Evolutionary conservation across 306 rosid genomes (phyloP), one percentile per base, ranked within the genome.

Genomic region (Trifolium pratense): DNA sequence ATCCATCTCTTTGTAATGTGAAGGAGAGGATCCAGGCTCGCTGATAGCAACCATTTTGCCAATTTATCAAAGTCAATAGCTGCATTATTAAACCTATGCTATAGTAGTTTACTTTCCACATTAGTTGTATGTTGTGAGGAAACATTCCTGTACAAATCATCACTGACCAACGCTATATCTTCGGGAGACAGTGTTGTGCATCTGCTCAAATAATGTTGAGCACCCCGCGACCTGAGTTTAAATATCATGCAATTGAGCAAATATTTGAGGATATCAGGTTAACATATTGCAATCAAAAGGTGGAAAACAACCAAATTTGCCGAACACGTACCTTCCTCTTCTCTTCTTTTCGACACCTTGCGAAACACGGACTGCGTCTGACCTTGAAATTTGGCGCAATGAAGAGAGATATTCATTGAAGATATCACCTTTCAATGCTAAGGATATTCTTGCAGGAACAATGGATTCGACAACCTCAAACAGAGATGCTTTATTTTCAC

Each of bases 121-220:
- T 75, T 20, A 70, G 71, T 17, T 16, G 52, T 53, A 58, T 79
- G 67, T 18, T 57, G 70, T 25, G 86, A 78, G 66, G 72, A 64
- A 60, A 32, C 29, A 56, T 82, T 81, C 66, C 75, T 40, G 53
- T 46, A 65, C 70, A 79, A 64, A 64, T 84, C 84, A 78, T 71
- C 86, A 67, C 65, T 84, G 70, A 92, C 75, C 79, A 89, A 82
- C 23, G 75, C 79, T 79, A 92, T 87, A 60, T 88, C 89, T 77
- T 90, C 89, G 11, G 91, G 82, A 23, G 92, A 79, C 74, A 92
- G 46, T 74, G 48, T 53, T 49, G 85, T 77, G 60, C 86, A 83
- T 32, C 68, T 87, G 66, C 91, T 90, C 82, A 90, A 83, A 89
- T 90, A 90, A 92, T 94, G 98, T 56, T 83, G 91, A 73, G 80